A percentile compares a stretch with the other conserved stretches of the same genome.
phyloP scores from a whole-genome alignment of 2,329 filamentous ascomycete species.

The Aureobasidium namibiae region DNA sequence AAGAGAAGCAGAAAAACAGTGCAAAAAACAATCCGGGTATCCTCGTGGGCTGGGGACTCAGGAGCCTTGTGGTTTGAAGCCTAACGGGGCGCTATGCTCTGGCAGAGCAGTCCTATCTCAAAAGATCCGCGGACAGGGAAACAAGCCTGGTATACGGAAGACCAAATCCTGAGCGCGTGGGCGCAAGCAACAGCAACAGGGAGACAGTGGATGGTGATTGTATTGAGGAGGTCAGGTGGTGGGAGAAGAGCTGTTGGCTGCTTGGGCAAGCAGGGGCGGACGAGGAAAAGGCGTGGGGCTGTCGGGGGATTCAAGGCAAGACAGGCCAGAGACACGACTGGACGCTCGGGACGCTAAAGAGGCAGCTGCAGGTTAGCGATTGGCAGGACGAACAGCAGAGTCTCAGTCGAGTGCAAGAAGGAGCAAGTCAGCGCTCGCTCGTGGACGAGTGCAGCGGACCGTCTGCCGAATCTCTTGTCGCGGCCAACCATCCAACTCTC shows the following conservation, averaged over 20 bases:
- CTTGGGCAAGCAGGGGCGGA: slow-evolving; percentile 1
- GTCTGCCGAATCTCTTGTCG: background rate
- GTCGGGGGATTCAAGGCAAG: slow-evolving; percentile 8
- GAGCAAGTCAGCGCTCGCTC: background rate
- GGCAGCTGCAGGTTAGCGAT: slow-evolving; percentile 13
- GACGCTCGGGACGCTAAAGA: background rate
- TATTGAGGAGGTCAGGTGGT: background rate
- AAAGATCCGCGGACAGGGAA: background rate
- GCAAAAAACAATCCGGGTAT: background rate
- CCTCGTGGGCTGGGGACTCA: background rate
- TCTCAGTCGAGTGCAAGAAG: background rate
- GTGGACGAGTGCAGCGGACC: background rate
- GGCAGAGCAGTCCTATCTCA: slow-evolving; percentile 4
- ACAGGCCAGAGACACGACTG: slow-evolving; percentile 2
- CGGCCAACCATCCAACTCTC: background rate
- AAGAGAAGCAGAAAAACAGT: background rate
- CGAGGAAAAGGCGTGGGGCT: slow-evolving; percentile 9
- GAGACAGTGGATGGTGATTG: background rate
- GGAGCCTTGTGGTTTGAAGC: background rate
- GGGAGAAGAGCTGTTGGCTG: background rate
- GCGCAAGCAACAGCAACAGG: background rate
- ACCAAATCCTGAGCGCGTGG: background rate
- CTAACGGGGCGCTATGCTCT: background rate
- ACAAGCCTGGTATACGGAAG: background rate
- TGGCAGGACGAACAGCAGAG: slow-evolving; percentile 9